Percentiles rank a stretch among this genome's conserved stretches.
Conservation (phyloP, 2,329 filamentous ascomycete species). For the Aspergillus quadrilineatus region DNA sequence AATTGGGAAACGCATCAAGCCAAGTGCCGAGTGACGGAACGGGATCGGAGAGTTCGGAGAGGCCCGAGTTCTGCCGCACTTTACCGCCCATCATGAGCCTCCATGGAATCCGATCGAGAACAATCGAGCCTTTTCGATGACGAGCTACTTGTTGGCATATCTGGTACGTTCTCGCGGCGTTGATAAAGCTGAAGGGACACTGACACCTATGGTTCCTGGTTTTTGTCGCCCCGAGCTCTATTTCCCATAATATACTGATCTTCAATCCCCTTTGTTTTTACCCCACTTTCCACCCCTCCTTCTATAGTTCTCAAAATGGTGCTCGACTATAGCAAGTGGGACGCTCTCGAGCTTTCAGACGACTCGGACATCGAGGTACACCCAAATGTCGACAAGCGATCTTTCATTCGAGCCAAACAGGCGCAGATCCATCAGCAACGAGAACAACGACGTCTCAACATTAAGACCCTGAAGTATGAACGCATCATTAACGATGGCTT, state of each 20-base stretch:
- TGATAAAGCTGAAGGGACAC: not conserved
- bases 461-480: constrained; percentile 86
- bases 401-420: constrained; percentile 98
- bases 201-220: not conserved
- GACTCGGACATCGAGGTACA: constrained; percentile 98
- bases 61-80: constrained; percentile 24
- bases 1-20: constrained; percentile 13
- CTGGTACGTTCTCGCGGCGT: not conserved
- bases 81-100: constrained; percentile 26
- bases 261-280: constrained; percentile 10
- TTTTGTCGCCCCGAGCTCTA: not conserved
- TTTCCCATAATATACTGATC: not conserved
- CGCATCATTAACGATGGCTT: constrained; percentile 89
- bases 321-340: constrained; percentile 65
- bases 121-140: constrained; percentile 27
- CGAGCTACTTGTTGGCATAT: not conserved
- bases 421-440: constrained; percentile 93
- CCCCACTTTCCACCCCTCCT: constrained; percentile 21
- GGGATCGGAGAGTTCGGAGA: constrained; percentile 20
- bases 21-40: constrained; percentile 14
- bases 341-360: constrained; percentile 93
- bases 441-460: constrained; percentile 79
- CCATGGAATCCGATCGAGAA: constrained; percentile 35
- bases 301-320: constrained; percentile 43
- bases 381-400: constrained; percentile 97